phyloP scores from a whole-genome alignment of 306 rosid genomes.

The Psophocarpus tetragonolobus region DNA sequence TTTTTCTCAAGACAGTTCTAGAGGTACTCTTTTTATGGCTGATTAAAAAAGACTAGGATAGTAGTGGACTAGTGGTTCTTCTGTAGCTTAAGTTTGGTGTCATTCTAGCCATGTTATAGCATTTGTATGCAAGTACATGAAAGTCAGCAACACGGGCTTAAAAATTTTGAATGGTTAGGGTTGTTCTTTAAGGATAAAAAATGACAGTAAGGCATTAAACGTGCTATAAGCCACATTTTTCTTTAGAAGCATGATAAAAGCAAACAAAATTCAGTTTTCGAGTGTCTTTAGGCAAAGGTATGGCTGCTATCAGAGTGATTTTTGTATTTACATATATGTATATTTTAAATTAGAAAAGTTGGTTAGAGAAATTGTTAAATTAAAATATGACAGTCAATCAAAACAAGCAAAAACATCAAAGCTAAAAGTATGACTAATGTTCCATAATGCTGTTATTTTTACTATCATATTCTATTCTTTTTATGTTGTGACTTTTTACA shows the following conservation, averaged over 20 bases:
- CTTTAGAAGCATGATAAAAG: background rate
- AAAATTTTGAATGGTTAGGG: background rate
- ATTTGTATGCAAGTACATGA: slow-evolving; percentile 1
- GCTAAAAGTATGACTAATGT: background rate
- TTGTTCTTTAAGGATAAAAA: slow-evolving; percentile 17
- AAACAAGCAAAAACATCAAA: background rate
- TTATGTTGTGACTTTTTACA: background rate
- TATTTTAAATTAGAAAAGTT: background rate
- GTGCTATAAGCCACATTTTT: slow-evolving; percentile 3
- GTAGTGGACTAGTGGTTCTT: background rate
- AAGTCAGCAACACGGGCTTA: slow-evolving; percentile 3
- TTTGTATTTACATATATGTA: background rate
- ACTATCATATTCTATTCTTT: background rate
- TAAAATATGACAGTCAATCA: background rate
- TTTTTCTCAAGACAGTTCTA: slow-evolving; percentile 60
- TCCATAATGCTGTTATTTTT: background rate
- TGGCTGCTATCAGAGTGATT: background rate
- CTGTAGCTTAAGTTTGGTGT: background rate
- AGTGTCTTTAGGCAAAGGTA: background rate
- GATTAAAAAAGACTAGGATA: background rate
- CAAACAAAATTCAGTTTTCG: background rate
- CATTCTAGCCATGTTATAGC: slow-evolving; percentile 11
- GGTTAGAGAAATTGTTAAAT: background rate
- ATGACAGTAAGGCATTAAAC: background rate
- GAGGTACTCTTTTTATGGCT: slow-evolving; percentile 58